Conservation (phyloP, 495 filamentous ascomycete genomes). For the Penicillium mononematosum region DNA sequence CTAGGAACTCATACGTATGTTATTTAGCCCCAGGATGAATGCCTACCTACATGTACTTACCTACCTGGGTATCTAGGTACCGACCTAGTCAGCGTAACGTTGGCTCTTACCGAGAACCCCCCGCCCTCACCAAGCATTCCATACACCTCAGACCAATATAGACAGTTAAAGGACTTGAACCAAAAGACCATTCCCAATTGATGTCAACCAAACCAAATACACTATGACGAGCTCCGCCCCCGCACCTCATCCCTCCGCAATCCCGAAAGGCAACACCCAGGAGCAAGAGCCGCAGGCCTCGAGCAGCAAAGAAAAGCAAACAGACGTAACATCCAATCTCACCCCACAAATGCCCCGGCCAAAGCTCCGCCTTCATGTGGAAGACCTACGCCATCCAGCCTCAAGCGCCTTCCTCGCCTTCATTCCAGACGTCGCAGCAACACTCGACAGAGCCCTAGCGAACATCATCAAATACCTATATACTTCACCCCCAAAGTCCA, state of each 20-base stretch:
- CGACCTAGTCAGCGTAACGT: too few species aligned
- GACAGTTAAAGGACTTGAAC: too few species aligned
- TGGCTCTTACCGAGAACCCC: too few species aligned
- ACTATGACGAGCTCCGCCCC: conserved; percentile 14
- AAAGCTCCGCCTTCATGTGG: conserved; percentile 67
- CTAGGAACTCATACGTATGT: too few species aligned
- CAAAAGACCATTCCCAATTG: not conserved
- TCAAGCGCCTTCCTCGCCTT: conserved; percentile 60
- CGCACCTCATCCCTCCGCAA: conserved; percentile 14
- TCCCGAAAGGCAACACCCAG: conserved; percentile 9
- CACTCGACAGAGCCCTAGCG: conserved; percentile 60
- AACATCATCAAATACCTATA: conserved; percentile 68
- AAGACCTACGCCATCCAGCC: conserved; percentile 66
- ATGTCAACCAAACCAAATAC: conserved; percentile 3
- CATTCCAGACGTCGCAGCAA: conserved; percentile 53
- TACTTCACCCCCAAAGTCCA: conserved; percentile 32
- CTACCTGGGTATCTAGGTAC: too few species aligned
- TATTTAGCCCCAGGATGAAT: too few species aligned
- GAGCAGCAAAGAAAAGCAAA: conserved; percentile 3
- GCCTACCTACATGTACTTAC: too few species aligned
- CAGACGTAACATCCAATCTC: not conserved
- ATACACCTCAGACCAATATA: too few species aligned
- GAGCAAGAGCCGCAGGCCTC: not conserved
- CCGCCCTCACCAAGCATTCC: too few species aligned
- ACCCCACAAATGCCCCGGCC: conserved; percentile 41